Evolutionary conservation across 1,284 basidiomycete species (phyloP).

Genomic region (Sporisorium graminicola): DNA sequence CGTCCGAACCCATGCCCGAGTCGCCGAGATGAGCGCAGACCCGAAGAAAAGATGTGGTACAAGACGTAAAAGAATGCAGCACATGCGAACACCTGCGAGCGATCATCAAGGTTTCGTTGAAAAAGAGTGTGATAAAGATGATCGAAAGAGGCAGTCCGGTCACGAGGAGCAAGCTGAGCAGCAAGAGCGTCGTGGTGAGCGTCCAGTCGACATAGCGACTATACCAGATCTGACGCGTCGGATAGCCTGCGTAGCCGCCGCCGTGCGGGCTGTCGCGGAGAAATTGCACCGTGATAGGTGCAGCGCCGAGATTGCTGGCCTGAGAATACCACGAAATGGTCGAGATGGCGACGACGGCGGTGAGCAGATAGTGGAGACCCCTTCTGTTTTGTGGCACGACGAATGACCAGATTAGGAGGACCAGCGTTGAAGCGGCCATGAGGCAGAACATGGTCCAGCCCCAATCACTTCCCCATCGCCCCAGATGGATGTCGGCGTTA

Average conservation of each 20-base stretch:
- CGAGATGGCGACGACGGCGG: constrained; percentile 67
- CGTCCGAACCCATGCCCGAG: constrained; percentile 70
- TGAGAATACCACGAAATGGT: constrained; percentile 73
- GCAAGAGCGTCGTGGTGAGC: constrained; percentile 74
- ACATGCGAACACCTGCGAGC: constrained; percentile 69
- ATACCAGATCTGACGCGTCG: constrained; percentile 75
- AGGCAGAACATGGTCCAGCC: constrained; percentile 69
- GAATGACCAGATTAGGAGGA: constrained; percentile 48
- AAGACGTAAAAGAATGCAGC: constrained; percentile 70
- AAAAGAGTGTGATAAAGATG: constrained; percentile 75
- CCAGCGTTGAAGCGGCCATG: constrained; percentile 63
- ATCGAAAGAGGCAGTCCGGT: constrained; percentile 74
- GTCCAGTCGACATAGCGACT: constrained; percentile 62
- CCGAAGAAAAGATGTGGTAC: constrained; percentile 66
- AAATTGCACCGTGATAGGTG: constrained; percentile 74
- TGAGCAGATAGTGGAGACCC: constrained; percentile 72
- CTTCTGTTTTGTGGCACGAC: constrained; percentile 69
- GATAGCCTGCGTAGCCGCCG: constrained; percentile 29
- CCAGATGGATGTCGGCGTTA: constrained; percentile 54
- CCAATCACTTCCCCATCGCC: constrained; percentile 72
- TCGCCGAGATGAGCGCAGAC: constrained; percentile 69
- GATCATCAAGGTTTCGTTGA: constrained; percentile 63
- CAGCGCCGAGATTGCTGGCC: constrained; percentile 76
- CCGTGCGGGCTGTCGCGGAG: constrained; percentile 57
- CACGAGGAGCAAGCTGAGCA: constrained; percentile 74